These are phyloP conservation scores for Cyclotella sp. DNA, from an alignment of 108 stramenopile species.

Conservation along the genomic window DNA sequence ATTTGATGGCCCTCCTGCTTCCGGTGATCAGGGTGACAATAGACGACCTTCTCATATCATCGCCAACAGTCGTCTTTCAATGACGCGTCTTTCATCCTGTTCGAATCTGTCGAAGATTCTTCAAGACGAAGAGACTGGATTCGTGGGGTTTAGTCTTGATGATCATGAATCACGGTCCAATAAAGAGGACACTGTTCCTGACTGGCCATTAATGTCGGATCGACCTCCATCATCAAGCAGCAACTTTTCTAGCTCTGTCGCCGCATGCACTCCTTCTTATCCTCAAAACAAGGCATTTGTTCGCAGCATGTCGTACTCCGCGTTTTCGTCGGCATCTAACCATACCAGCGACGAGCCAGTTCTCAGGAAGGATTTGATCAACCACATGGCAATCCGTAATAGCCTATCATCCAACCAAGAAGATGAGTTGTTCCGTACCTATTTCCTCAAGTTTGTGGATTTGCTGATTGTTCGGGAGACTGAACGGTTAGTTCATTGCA, in stretches of 20 bases:
- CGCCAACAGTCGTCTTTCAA: slow-evolving; percentile 2
- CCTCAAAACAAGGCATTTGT: slow-evolving; percentile 35
- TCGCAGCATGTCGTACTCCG: slow-evolving; percentile 66
- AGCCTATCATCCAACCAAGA: slow-evolving; percentile 44
- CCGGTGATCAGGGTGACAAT: slow-evolving; percentile 13
- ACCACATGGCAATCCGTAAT: slow-evolving; percentile 1
- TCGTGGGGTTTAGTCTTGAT: slow-evolving; percentile 3
- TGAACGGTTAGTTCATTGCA: slow-evolving; percentile 46
- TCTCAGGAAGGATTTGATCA: slow-evolving; percentile 12
- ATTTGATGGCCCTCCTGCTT: slow-evolving; percentile 10
- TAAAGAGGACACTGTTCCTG: background rate
- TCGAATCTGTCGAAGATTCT: slow-evolving; percentile 21
- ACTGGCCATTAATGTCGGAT: background rate
- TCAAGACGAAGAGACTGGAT: slow-evolving; percentile 14
- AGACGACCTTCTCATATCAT: slow-evolving; percentile 1
- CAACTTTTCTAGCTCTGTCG: slow-evolving; percentile 3
- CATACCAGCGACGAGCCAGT: slow-evolving; percentile 5
- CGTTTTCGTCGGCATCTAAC: slow-evolving; percentile 45
- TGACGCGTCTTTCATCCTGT: slow-evolving; percentile 7
- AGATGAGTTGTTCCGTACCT: slow-evolving; percentile 64
- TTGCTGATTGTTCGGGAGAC: slow-evolving; percentile 79
- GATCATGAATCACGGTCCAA: background rate
- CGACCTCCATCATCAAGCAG: slow-evolving; percentile 13
- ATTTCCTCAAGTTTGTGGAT: slow-evolving; percentile 81
- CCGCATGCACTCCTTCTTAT: background rate